Base-by-base conservation (phyloP, 805 yeast species). In the Vanderwaltozyma verrucispora region DNA sequence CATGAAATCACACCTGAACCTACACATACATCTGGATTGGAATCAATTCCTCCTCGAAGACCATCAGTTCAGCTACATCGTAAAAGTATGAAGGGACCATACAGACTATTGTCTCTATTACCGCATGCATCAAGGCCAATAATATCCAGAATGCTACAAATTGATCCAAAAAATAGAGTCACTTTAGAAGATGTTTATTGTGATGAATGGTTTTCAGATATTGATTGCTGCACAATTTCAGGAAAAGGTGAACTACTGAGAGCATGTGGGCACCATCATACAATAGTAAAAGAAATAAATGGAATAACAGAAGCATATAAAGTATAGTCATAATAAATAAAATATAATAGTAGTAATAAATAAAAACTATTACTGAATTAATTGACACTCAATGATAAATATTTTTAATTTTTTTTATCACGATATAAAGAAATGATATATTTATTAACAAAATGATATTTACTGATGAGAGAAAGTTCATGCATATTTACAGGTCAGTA, bases 71-170 rank as follows among this genome's bases (percentile, higher is more conserved):
- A 15, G 14, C 9, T 5, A 11, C 29, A 10, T 7, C 14, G 15
- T 3, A 18, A 30, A 20, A 30, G 30, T 17, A 73, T 81, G 17
- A 86, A 80, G 50, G 94, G 94, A 5, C 89, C 92, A 10, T 82
- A 83, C 61, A 67, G 94, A 53, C 64, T 83, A 45, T 74, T 83
- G 78, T 71, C 92, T 60, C 63, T 83, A 36, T 60, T 83, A 27
- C 94, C 94, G 3, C 94, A 83, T 57, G 87, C 89, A 5, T 65
- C 92, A 12, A 71, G 94, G 58, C 92, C 89, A 13, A 65, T 83
- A 8, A 66, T 83, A 20, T 77, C 81, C 18, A 68, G 62, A 42
- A 80, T 83, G 77, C 60, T 83, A 20, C 68, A 68, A 35, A 64
- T 80, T 13, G 83, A 81, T 46, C 77, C 82, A 11, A 41, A 39